These are phyloP conservation scores for Endothia cerciana DNA, from an alignment of 2,329 filamentous ascomycete species.

Conservation along the genomic window DNA sequence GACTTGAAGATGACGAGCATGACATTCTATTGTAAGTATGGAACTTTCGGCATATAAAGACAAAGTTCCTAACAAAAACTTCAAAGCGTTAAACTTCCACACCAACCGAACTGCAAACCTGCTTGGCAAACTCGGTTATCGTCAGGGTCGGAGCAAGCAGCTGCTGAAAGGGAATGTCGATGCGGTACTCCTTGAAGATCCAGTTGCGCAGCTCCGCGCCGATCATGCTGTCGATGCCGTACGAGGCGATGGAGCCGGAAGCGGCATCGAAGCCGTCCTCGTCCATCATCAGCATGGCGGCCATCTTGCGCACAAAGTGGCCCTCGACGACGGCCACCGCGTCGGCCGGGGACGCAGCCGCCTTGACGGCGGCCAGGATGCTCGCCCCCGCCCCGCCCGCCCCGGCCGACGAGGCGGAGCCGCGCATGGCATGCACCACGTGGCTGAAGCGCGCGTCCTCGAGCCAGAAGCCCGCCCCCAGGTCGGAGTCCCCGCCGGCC, in stretches of 20 bases:
- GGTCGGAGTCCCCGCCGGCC: slow-evolving; percentile 22
- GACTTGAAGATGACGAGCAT: too few species aligned
- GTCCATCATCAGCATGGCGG: slow-evolving; percentile 33
- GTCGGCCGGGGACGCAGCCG: background rate
- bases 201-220: slow-evolving; percentile 42
- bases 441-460: slow-evolving; percentile 33
- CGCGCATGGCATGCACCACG: slow-evolving; percentile 31
- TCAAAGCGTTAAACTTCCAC: too few species aligned
- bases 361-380: slow-evolving; percentile 22
- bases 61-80: too few species aligned
- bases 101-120: too few species aligned
- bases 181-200: slow-evolving; percentile 41
- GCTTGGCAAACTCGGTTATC: background rate
- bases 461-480: slow-evolving; percentile 38
- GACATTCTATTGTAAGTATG: too few species aligned
- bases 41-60: too few species aligned
- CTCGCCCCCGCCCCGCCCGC: slow-evolving; percentile 28
- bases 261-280: slow-evolving; percentile 13
- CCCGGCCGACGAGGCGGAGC: background rate
- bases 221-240: slow-evolving; percentile 44
- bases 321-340: background rate
- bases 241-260: slow-evolving; percentile 33
- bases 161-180: slow-evolving; percentile 45
- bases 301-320: slow-evolving; percentile 29
- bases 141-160: slow-evolving; percentile 40